Conservation (phyloP, 371 early-diverging fungal genomes). For the Blastocladiella emersonii region DNA sequence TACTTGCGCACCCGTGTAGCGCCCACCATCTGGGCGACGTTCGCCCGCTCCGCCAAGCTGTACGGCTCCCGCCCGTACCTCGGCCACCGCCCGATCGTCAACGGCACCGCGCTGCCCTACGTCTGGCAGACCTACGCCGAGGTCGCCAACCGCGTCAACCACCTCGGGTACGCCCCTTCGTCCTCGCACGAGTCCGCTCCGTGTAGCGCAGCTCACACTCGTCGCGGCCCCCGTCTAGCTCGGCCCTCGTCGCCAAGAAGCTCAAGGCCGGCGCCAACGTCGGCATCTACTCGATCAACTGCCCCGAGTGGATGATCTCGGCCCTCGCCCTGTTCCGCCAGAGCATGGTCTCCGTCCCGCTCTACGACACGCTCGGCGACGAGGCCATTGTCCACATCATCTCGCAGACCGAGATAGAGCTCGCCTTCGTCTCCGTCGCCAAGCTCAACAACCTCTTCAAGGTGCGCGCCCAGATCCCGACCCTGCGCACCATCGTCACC, state of each 20-base stretch:
- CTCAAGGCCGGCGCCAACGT: conserved; percentile 42
- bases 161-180: conserved; percentile 31
- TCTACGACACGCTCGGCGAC: conserved; percentile 53
- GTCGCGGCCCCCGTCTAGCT: conserved; percentile 12
- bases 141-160: conserved; percentile 37
- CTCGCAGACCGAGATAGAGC: conserved; percentile 62
- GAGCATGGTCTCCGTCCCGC: conserved; percentile 14
- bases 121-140: conserved; percentile 57
- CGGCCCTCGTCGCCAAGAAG: conserved; percentile 52
- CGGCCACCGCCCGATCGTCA: conserved; percentile 31
- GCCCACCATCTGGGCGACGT: background rate
- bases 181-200: background rate
- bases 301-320: conserved; percentile 45
- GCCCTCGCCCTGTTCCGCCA: conserved; percentile 32
- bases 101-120: conserved; percentile 47
- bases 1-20: background rate
- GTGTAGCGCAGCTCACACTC: background rate
- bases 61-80: background rate
- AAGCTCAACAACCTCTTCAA: conserved; percentile 50
- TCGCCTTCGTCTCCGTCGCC: conserved; percentile 68
- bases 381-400: conserved; percentile 70
- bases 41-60: background rate
- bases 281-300: conserved; percentile 59
- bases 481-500: conserved; percentile 57
- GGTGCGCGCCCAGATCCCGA: conserved; percentile 39